Evolutionary conservation across 2,329 filamentous ascomycete genomes (phyloP), one percentile per base, ranked within the genome.

Genomic region (Fusarium secorum): DNA sequence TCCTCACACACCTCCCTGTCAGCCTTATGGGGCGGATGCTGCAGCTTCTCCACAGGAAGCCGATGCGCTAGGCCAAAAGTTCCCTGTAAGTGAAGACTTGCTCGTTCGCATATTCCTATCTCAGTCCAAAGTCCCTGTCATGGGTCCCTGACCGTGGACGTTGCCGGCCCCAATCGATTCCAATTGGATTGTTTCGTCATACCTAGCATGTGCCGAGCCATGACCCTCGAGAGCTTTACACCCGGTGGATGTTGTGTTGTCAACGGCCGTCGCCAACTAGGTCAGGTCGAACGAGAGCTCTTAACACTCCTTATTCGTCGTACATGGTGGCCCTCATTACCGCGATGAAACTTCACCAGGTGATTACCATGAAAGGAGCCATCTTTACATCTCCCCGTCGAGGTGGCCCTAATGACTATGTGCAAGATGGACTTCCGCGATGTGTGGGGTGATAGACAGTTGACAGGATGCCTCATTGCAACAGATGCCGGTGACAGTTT

Each of bases 1-100:
- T 56, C 55, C 46, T 48, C 28, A 42, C 54, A 67, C 41, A 63
- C 66, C 52, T 64, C 70, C 69, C 60, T 71, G 72, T 76, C 75
- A 77, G 75, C 75, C 75, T 74, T 77, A 77, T 68, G 74, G 70
- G 68, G 66, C 74, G 64, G 64, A 62, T 30, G 28, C 39, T 46
- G 53, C 58, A 60, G 52, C 54, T 53, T 72, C 70, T 68, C 72
- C 71, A 75, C 73, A 66, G 44, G 53, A 46, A 60, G 51, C 53
- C 63, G 64, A 74, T 67, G 66, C 61, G 64, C 62, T 64, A 66
- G 44, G 59, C 60, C 69, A 66, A 76, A 76, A 75, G 73, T 64
- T 63, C 72, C 57, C 28, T 45, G 41, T 45, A 32, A 33, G 48
- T 49, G 26, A 51, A 66, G 59, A 69, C 64, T 60, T 60, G 62